Conservation (phyloP, 129 eudicot genomes). For the Scalesia atractyloides region DNA sequence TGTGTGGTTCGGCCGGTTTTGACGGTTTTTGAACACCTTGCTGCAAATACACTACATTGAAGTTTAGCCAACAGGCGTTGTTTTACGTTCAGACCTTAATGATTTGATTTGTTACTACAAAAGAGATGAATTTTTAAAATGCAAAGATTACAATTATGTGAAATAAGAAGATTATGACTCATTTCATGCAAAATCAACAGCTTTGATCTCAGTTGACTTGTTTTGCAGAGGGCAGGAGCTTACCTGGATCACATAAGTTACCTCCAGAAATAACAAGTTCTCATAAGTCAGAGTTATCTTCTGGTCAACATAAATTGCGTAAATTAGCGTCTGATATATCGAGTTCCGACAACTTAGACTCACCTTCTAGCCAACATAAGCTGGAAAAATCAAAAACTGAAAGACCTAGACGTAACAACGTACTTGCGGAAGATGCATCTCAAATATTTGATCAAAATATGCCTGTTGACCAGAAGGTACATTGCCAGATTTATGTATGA, state of each 20-base stretch:
- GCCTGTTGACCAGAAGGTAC: constrained; percentile 79
- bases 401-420: constrained; percentile 47
- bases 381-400: constrained; percentile 86
- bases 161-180: background rate
- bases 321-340: constrained; percentile 43
- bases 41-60: constrained; percentile 10
- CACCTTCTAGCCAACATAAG: constrained; percentile 42
- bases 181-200: background rate
- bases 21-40: too few relatives aligned
- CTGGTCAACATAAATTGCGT: constrained; percentile 45
- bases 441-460: constrained; percentile 71
- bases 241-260: constrained; percentile 54
- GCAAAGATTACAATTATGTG: constrained; percentile 8
- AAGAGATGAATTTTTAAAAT: background rate
- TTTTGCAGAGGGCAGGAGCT: constrained; percentile 47
- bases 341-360: constrained; percentile 48
- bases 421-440: constrained; percentile 76
- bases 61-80: constrained; percentile 9
- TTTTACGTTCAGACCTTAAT: background rate
- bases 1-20: too few relatives aligned
- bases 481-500: constrained; percentile 11
- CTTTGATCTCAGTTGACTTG: constrained; percentile 7
- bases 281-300: constrained; percentile 46
- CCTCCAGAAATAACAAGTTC: constrained; percentile 50
- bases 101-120: constrained; percentile 6